Evolutionary conservation across 805 yeast species (phyloP).

Genomic region (Huiozyma naganishii): DNA sequence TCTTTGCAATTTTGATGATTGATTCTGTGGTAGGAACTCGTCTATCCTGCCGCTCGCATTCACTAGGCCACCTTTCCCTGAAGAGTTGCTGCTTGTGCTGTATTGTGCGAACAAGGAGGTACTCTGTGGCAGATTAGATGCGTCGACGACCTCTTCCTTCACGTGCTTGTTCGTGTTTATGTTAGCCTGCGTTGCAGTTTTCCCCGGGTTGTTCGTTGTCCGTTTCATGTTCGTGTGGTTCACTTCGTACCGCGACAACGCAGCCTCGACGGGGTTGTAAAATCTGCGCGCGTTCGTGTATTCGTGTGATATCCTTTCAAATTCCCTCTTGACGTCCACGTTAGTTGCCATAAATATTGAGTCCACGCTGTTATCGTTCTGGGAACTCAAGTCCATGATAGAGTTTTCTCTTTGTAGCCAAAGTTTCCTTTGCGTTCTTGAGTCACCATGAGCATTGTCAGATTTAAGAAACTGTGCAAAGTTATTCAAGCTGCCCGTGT

Average conservation of each 20-base stretch:
- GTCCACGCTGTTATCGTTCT: conserved; percentile 19
- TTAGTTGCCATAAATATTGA: conserved; percentile 34
- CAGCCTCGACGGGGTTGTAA: conserved; percentile 57
- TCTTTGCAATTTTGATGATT: conserved; percentile 17
- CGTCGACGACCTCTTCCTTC: background rate
- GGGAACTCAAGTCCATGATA: conserved; percentile 40
- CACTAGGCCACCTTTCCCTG: background rate
- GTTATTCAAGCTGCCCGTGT: conserved; percentile 29
- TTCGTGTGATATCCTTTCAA: conserved; percentile 67
- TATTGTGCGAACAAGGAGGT: conserved; percentile 1
- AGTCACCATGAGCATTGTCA: conserved; percentile 35
- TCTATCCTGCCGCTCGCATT: conserved; percentile 6
- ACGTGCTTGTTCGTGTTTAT: conserved; percentile 1
- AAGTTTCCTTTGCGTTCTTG: conserved; percentile 72
- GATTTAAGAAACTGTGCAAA: conserved; percentile 34
- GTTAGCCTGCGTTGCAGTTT: background rate
- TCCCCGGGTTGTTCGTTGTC: background rate
- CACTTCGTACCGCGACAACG: conserved; percentile 40
- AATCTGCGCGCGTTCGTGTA: conserved; percentile 58
- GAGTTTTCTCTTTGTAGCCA: conserved; percentile 79
- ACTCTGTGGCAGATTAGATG: background rate
- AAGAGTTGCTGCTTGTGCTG: background rate
- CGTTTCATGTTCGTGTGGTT: background rate
- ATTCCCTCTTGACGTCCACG: conserved; percentile 59
- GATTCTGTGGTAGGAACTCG: conserved; percentile 11